Conservation (phyloP, 1,139 yeast genomes). For the Hyphopichia fennica region DNA sequence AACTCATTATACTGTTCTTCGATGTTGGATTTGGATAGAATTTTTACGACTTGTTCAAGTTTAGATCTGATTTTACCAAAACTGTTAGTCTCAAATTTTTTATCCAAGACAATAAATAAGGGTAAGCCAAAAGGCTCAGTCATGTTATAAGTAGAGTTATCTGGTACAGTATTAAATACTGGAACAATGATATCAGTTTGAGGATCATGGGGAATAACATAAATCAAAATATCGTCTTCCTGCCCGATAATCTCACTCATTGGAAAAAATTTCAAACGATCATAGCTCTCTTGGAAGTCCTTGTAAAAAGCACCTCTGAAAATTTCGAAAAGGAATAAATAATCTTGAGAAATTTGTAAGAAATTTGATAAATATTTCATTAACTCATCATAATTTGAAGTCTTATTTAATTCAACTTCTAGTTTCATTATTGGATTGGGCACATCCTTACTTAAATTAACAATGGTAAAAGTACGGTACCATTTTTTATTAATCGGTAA, state of each 20-base stretch:
- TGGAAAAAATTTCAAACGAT: conserved; percentile 62
- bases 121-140: conserved; percentile 66
- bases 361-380: conserved; percentile 59
- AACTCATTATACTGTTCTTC: conserved; percentile 20
- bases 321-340: conserved; percentile 67
- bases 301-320: conserved; percentile 69
- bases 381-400: conserved; percentile 65
- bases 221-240: conserved; percentile 66
- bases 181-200: conserved; percentile 61
- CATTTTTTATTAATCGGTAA: conserved; percentile 78
- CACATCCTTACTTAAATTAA: conserved; percentile 50
- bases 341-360: conserved; percentile 40
- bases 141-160: conserved; percentile 39
- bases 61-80: conserved; percentile 59
- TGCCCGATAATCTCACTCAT: conserved; percentile 67
- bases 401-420: conserved; percentile 72
- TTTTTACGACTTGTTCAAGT: conserved; percentile 40
- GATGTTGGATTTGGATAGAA: conserved; percentile 26
- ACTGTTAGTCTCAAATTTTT: conserved; percentile 44
- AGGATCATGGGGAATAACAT: conserved; percentile 56
- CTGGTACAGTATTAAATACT: conserved; percentile 56
- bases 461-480: conserved; percentile 63
- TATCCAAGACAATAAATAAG: conserved; percentile 60
- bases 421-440: conserved; percentile 32
- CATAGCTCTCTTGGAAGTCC: conserved; percentile 62